Percentiles rank a stretch among this genome's conserved stretches.
phyloP scores from a whole-genome alignment of 495 filamentous ascomycete genomes.

The Lepraria neglecta region DNA sequence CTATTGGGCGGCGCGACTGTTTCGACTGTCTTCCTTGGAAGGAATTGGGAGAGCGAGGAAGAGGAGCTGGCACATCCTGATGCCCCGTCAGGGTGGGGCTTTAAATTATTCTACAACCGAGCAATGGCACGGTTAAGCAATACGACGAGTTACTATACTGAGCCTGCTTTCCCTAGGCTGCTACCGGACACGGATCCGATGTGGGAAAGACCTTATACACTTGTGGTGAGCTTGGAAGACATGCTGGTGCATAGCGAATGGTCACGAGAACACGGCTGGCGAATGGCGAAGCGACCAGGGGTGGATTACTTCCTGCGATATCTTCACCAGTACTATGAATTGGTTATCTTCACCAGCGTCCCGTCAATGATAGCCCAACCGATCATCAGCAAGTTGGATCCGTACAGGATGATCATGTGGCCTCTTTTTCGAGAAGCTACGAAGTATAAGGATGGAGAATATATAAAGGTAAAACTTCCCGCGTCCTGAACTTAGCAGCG shows the following conservation, averaged over 20 bases:
- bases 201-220: constrained; percentile 80
- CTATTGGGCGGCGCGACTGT: constrained; percentile 46
- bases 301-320: constrained; percentile 97
- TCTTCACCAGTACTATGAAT: constrained; percentile 92
- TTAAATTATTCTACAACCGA: constrained; percentile 70
- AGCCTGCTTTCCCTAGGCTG: constrained; percentile 90
- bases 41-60: constrained; percentile 78
- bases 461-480: constrained; percentile 72
- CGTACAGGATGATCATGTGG: constrained; percentile 94
- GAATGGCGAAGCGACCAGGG: constrained; percentile 88
- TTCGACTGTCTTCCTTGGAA: constrained; percentile 64
- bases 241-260: constrained; percentile 90
- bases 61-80: constrained; percentile 58
- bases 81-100: constrained; percentile 66
- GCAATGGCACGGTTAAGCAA: constrained; percentile 65
- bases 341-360: constrained; percentile 88
- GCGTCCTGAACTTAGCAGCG: not conserved
- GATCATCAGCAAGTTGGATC: constrained; percentile 86
- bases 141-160: constrained; percentile 83
- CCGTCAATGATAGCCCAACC: constrained; percentile 77
- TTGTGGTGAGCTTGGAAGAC: constrained; percentile 89
- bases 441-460: constrained; percentile 87
- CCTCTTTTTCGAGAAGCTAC: constrained; percentile 92
- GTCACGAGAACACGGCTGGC: constrained; percentile 90
- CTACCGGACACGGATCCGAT: constrained; percentile 81